Evolutionary conservation across 2,329 filamentous ascomycete genomes (phyloP).

Genomic region (Mycosphaerella arachidis): DNA sequence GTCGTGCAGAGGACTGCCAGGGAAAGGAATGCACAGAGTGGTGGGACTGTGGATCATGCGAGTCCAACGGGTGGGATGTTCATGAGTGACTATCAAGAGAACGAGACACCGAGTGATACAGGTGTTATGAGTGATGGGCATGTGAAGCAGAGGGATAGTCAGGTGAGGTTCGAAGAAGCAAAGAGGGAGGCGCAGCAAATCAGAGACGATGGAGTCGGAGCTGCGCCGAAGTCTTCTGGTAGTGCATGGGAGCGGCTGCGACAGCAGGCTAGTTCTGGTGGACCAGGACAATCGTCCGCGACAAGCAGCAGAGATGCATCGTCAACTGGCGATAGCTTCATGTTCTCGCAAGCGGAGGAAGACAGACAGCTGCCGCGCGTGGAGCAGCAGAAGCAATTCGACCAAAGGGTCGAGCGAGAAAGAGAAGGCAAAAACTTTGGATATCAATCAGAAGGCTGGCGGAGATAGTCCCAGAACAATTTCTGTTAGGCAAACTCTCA

Average conservation of each 20-base stretch:
- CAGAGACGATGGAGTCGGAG: not conserved
- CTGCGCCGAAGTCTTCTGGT: conserved; percentile 20
- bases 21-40: conserved; percentile 2
- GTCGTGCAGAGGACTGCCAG: conserved; percentile 18
- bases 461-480: not conserved
- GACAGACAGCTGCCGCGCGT: conserved; percentile 41
- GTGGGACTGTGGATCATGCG: conserved; percentile 35
- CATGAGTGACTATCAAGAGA: conserved; percentile 31
- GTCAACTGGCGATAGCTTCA: conserved; percentile 41
- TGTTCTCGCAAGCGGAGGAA: conserved; percentile 41
- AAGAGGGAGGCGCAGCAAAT: not conserved
- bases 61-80: conserved; percentile 37
- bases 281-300: conserved; percentile 17
- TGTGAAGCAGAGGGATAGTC: conserved; percentile 15
- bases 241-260: conserved; percentile 45
- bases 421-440: conserved; percentile 44
- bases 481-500: no score
- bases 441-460: not conserved
- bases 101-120: conserved; percentile 15
- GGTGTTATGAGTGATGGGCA: conserved; percentile 32
- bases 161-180: conserved; percentile 4
- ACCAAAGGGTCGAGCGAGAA: conserved; percentile 47
- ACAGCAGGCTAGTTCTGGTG: conserved; percentile 24
- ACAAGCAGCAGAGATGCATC: conserved; percentile 29
- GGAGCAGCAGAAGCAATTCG: conserved; percentile 49